These are phyloP conservation scores for Thielaviopsis musarum DNA, from an alignment of 2,329 filamentous ascomycete species.

Conservation along the genomic window DNA sequence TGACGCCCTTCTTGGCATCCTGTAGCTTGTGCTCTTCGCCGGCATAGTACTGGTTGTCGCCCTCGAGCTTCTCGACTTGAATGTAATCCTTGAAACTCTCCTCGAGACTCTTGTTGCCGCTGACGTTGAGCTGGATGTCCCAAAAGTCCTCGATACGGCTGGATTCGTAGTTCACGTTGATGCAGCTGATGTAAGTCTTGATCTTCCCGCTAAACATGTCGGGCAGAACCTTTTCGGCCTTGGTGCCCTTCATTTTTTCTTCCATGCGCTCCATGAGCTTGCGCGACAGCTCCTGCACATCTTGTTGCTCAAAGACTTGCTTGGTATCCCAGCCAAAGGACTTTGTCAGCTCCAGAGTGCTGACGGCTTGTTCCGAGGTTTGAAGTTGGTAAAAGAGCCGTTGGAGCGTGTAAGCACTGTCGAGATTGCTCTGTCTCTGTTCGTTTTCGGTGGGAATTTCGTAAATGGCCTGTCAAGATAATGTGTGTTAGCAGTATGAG, in stretches of 20 bases:
- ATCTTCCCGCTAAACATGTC: constrained; percentile 94
- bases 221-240: constrained; percentile 73
- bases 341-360: constrained; percentile 82
- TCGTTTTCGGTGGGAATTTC: constrained; percentile 87
- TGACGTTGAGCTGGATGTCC: constrained; percentile 96
- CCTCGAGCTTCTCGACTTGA: constrained; percentile 89
- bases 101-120: constrained; percentile 79
- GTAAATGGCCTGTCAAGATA: constrained; percentile 58
- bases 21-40: constrained; percentile 80
- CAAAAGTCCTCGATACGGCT: constrained; percentile 94
- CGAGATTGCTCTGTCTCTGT: constrained; percentile 57
- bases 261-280: constrained; percentile 97
- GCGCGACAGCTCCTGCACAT: constrained; percentile 89
- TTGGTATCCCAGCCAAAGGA: constrained; percentile 97
- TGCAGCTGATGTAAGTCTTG: constrained; percentile 97
- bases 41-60: constrained; percentile 96
- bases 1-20: constrained; percentile 93
- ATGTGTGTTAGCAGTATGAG: neutral
- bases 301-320: constrained; percentile 97
- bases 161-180: constrained; percentile 95
- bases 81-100: constrained; percentile 96
- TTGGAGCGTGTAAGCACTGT: constrained; percentile 88
- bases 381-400: constrained; percentile 90
- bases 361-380: constrained; percentile 65
- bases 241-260: constrained; percentile 93